A percentile compares a stretch with the other conserved stretches of the same genome.
Conservation (phyloP, 768 basidiomycete species). For the Rhodocollybia butyracea region DNA sequence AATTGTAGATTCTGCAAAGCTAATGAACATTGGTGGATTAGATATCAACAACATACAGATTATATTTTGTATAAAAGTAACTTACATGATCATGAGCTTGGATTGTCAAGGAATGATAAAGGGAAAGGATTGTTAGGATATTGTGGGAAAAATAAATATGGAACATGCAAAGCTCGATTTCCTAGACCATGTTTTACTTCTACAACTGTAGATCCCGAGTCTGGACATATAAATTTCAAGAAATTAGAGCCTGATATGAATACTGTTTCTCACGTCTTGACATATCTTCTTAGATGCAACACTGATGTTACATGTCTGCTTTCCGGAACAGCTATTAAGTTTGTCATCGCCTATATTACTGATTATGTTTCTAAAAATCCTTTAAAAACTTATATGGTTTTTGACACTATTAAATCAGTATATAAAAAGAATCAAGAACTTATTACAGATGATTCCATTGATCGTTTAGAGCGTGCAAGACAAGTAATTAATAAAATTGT, state of each 20-base stretch:
- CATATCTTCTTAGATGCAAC: background rate
- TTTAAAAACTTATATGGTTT: constrained; percentile 10
- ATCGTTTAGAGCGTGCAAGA: background rate
- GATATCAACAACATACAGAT: background rate
- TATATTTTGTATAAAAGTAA: background rate
- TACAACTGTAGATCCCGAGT: background rate
- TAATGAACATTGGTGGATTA: background rate
- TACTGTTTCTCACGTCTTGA: background rate
- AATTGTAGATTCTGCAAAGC: background rate
- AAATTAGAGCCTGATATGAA: constrained; percentile 4
- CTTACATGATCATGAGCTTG: background rate
- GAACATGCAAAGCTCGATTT: background rate
- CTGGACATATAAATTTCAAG: background rate
- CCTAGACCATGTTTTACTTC: background rate
- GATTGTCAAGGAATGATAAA: background rate
- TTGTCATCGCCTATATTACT: constrained; percentile 12
- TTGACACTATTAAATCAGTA: background rate
- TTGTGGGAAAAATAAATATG: background rate
- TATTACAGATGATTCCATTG: constrained; percentile 10
- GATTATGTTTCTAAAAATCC: constrained; percentile 14
- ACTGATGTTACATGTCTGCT: constrained; percentile 10
- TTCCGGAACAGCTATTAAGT: constrained; percentile 13
- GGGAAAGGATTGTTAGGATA: background rate
- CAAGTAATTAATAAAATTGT: too few relatives aligned
- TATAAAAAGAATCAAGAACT: background rate